A percentile compares a stretch with the other conserved stretches of the same genome.
phyloP scores from a whole-genome alignment of 805 yeast species.

The Starmerella asiatica region DNA sequence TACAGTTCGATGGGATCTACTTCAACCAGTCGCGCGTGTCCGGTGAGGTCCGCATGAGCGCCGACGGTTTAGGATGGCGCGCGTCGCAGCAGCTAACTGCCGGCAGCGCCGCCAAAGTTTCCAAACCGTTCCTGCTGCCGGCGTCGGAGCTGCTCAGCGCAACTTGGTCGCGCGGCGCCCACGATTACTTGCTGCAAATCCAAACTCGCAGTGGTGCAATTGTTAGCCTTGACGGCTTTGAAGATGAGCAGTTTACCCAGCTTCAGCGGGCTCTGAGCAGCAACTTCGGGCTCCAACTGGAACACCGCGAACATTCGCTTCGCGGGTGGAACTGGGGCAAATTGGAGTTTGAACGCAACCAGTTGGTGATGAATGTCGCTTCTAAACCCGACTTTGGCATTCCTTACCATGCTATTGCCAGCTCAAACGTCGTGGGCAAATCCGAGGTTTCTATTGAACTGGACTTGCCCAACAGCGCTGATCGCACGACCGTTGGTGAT shows the following conservation, averaged over 20 bases:
- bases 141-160: conserved; percentile 67
- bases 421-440: conserved; percentile 80
- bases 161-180: conserved; percentile 84
- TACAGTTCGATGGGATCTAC: conserved; percentile 80
- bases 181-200: conserved; percentile 79
- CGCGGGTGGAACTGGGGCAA: conserved; percentile 99
- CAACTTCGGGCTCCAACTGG: conserved; percentile 58
- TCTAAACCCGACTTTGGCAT: conserved; percentile 85
- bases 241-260: conserved; percentile 59
- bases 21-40: conserved; percentile 68
- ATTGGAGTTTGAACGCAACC: conserved; percentile 82
- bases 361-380: conserved; percentile 69
- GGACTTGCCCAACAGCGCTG: conserved; percentile 40
- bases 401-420: conserved; percentile 66
- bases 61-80: conserved; percentile 98
- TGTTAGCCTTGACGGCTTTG: conserved; percentile 83
- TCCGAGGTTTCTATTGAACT: conserved; percentile 89
- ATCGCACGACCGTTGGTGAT: conserved; percentile 61
- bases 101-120: conserved; percentile 36
- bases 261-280: conserved; percentile 74
- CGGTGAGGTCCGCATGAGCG: conserved; percentile 90
- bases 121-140: conserved; percentile 77
- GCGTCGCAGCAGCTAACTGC: conserved; percentile 36
- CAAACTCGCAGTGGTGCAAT: conserved; percentile 84
- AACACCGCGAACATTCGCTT: conserved; percentile 76